phyloP scores from a whole-genome alignment of 306 rosid species.

The Vicia faba region DNA sequence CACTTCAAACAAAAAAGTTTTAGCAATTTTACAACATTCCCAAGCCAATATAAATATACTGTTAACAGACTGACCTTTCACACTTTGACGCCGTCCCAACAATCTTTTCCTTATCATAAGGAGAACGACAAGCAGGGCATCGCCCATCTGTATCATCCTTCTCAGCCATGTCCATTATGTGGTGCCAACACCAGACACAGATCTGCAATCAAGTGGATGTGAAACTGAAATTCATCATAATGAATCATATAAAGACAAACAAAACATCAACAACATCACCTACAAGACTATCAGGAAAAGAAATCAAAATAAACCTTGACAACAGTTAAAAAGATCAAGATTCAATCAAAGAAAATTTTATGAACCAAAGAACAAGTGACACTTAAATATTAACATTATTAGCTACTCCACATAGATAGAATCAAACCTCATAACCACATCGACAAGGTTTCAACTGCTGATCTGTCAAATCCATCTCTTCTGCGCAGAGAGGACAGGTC shows the following conservation, averaged over 20 bases:
- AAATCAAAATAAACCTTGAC: neutral
- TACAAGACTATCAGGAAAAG: neutral
- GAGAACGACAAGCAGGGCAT: constrained; percentile 92
- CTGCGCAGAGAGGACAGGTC: constrained; percentile 97
- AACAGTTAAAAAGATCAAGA: constrained; percentile 9
- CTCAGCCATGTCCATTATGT: constrained; percentile 94
- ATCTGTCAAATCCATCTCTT: constrained; percentile 99
- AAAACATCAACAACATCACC: constrained; percentile 22
- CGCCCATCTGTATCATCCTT: constrained; percentile 96
- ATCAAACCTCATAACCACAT: constrained; percentile 93
- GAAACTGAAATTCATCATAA: constrained; percentile 30
- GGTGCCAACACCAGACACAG: constrained; percentile 99
- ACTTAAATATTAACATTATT: neutral
- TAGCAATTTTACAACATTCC: neutral
- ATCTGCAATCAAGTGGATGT: constrained; percentile 53
- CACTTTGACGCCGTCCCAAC: constrained; percentile 90
- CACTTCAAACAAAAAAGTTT: constrained; percentile 8
- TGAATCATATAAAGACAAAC: constrained; percentile 25
- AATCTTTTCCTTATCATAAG: constrained; percentile 95
- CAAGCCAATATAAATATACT: constrained; percentile 4
- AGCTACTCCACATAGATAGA: constrained; percentile 9
- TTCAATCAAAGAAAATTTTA: neutral
- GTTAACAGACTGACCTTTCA: constrained; percentile 59
- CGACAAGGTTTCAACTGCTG: constrained; percentile 97
- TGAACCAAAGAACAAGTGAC: constrained; percentile 9